A percentile compares a stretch with the other conserved stretches of the same genome.
Conservation (phyloP, 2,329 filamentous ascomycete species). For the Monosporascus sp. region DNA sequence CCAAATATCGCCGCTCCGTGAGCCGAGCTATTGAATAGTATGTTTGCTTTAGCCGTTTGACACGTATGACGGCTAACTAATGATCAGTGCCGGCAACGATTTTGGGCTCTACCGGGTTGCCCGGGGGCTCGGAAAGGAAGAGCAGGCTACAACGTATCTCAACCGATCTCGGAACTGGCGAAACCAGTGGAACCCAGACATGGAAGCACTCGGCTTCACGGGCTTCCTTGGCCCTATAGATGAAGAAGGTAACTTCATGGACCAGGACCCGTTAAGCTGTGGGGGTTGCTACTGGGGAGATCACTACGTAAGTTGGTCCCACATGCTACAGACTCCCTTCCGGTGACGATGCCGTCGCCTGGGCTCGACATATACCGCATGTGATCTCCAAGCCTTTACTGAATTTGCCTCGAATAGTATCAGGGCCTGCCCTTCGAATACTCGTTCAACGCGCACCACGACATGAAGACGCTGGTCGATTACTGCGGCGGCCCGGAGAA, state of each 20-base stretch:
- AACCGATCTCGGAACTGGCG: conserved; percentile 63
- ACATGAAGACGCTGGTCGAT: conserved; percentile 50
- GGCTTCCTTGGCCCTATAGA: conserved; percentile 62
- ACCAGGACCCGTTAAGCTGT: conserved; percentile 54
- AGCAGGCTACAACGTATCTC: conserved; percentile 55
- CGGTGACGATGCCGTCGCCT: too few relatives aligned
- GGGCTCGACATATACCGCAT: too few relatives aligned
- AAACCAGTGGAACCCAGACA: conserved; percentile 63
- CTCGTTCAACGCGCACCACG: conserved; percentile 65
- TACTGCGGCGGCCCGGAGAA: conserved; percentile 48
- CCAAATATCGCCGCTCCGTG: conserved; percentile 55
- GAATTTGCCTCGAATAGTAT: conserved; percentile 30
- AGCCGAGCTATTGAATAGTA: conserved; percentile 62
- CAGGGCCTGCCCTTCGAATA: conserved; percentile 61
- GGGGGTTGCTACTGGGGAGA: conserved; percentile 64
- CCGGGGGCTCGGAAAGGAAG: conserved; percentile 44
- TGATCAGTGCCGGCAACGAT: conserved; percentile 54
- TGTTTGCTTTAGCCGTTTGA: conserved; percentile 6
- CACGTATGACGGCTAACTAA: background rate
- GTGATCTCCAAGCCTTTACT: too few relatives aligned
- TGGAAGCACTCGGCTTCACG: conserved; percentile 53
- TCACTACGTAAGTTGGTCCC: conserved; percentile 30
- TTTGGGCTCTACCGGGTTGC: conserved; percentile 65
- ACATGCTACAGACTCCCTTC: background rate
- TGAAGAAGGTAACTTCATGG: conserved; percentile 44